phyloP scores from a whole-genome alignment of 1,139 yeast species.

The Meyerozyma smithsonii region DNA sequence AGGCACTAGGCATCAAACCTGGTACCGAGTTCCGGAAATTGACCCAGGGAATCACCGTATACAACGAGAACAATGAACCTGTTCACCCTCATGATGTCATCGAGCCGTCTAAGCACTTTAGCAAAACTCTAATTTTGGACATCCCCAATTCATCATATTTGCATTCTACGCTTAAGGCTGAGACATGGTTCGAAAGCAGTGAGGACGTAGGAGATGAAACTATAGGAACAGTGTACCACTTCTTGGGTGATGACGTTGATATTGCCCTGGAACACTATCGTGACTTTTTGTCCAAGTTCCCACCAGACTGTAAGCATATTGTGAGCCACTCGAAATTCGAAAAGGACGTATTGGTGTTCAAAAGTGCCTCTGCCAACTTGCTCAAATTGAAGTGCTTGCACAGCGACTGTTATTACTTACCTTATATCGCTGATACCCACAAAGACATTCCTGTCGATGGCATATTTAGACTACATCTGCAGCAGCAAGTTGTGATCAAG shows the following conservation, averaged over 20 bases:
- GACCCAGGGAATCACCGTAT: constrained; percentile 56
- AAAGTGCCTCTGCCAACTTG: constrained; percentile 48
- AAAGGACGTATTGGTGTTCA: constrained; percentile 57
- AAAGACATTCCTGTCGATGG: constrained; percentile 16
- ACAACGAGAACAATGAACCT: constrained; percentile 52
- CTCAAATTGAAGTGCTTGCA: constrained; percentile 56
- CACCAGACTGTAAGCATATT: constrained; percentile 51
- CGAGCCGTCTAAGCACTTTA: constrained; percentile 54
- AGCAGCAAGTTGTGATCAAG: constrained; percentile 28
- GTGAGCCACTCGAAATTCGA: constrained; percentile 66
- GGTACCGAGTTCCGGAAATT: constrained; percentile 58
- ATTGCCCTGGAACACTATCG: constrained; percentile 43
- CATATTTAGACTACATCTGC: constrained; percentile 23
- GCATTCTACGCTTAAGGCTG: constrained; percentile 31
- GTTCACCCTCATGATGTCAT: constrained; percentile 71
- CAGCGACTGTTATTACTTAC: constrained; percentile 48
- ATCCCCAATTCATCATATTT: constrained; percentile 58
- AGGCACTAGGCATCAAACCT: constrained; percentile 61
- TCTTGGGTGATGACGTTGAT: constrained; percentile 62
- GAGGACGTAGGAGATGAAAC: constrained; percentile 30
- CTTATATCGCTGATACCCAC: constrained; percentile 23
- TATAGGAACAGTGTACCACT: constrained; percentile 63
- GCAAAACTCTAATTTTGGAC: constrained; percentile 65
- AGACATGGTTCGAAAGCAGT: constrained; percentile 22
- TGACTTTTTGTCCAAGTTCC: constrained; percentile 44